Base-by-base conservation (phyloP, 768 basidiomycete species). In the Cantharellus cinnabarinus region DNA sequence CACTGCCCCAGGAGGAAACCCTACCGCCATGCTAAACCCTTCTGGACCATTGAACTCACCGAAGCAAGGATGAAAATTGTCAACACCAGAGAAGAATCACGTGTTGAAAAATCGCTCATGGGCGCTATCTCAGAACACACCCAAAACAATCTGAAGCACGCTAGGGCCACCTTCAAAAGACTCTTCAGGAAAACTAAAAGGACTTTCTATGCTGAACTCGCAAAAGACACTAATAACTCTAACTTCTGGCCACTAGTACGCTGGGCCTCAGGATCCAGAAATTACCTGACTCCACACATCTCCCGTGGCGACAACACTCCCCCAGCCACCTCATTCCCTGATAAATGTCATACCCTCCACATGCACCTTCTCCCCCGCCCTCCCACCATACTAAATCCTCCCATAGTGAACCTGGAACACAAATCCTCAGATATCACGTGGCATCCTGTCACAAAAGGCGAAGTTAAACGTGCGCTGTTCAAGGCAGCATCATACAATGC, bases 401-500 rank as follows among this genome's bases (percentile, higher is more conserved):
- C 52, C 10, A 7, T 37, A 10, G 35, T 54, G 10, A 10, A 10
- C 52, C 10, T 54, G 35, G 52, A 54, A 7, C 52, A 10, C 35
- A 10, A 54, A 7, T 34, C 52, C 52, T n/a, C 39, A 5, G 58
- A 57, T 7, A n/a, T 20, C n/a, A 15, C 20, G n/a, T 56, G 34
- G 20, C 20, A 35, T 4, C 4, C 4, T 5, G 37, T 59, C 14
- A 59, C 42, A 37, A 3, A 15, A 3, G 15, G 34, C 35, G 59
- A 61, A 42, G 57, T 61, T 35, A 35, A n/a, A 1, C 48, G 53
- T 4, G 60, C 60, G 2, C 20, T 61, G 34, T 51, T 50, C 41
- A 38, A 29, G 37, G 39, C 37, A 14, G 50, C 39, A 15, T 41
- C 62, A 2, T 38, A 61, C 55, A 63, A 62, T 29, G 62, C 62